Evolutionary conservation across 768 basidiomycete genomes (phyloP), one percentile per base, ranked within the genome.

Genomic region (Suillus weaverae): DNA sequence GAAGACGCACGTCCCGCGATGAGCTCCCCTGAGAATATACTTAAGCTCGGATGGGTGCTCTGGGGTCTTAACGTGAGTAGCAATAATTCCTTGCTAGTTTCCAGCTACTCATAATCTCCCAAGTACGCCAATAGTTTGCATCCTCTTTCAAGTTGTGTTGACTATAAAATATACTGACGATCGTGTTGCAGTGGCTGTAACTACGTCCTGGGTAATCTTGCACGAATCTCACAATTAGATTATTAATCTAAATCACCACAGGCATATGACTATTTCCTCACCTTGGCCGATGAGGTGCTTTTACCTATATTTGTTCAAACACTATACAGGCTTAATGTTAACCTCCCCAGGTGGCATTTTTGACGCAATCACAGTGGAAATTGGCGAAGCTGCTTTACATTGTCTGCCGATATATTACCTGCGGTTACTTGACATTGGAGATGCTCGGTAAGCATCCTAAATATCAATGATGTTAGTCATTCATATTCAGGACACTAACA

Each of bases 351-450:
- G 36, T 43, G 9, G 33, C 30, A 22, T 62, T 62, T 60, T 16
- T 60, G 14, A 60, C 1, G 18, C 26, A 62, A 9, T 62, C 62
- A 8, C 50, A 43, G 54, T 62, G 54, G 38, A 62, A 32, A 56
- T 36, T 5, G 18, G 30, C 35, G 8, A 60, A 61, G 20, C 9
- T 63, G 3, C 6, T 63, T 41, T 63, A 63, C 39, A 1, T 63
- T n/a, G 77, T 63, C 33, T 44, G 64, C 18, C 59, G 33, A 20
- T 65, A 62, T 32, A 30, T 55, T n/a, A 55, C 66, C 38, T 57
- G 56, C 38, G 14, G 38, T 20, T 59, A 39, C 18, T 41, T 59
- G 38, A 30, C 26, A 30, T 20, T 59, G 38, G 33, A 26, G 18
- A 59, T 41, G 38, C 26, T 59, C 18, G 57, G 57, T 59, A 39